These are phyloP conservation scores for Pythium sukuiense DNA, from an alignment of 352 stramenopile genomes.

Conservation along the genomic window DNA sequence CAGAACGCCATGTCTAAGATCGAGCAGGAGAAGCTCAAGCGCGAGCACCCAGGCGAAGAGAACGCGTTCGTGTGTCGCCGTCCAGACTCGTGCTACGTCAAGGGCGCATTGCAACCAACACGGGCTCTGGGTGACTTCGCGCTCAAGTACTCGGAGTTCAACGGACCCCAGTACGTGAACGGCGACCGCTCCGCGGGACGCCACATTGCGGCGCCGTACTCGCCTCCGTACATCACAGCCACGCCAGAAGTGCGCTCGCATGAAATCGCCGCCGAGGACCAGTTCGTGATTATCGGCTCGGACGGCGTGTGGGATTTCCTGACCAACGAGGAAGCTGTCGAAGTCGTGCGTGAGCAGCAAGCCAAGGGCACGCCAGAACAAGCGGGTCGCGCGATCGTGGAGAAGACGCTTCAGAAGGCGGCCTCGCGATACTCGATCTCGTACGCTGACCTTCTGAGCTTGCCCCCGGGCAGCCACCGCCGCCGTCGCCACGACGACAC, in stretches of 20 bases:
- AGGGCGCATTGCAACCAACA: slow-evolving; percentile 89
- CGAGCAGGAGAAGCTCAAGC: slow-evolving; percentile 86
- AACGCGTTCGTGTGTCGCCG: slow-evolving; percentile 92
- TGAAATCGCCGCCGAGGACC: slow-evolving; percentile 70
- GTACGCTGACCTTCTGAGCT: slow-evolving; percentile 76
- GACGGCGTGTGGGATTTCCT: slow-evolving; percentile 98
- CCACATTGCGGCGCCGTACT: slow-evolving; percentile 88
- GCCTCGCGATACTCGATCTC: slow-evolving; percentile 77
- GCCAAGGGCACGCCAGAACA: slow-evolving; percentile 65
- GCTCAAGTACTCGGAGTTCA: slow-evolving; percentile 94
- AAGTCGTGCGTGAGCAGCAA: slow-evolving; percentile 81
- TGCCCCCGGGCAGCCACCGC: slow-evolving; percentile 80
- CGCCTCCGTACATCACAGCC: slow-evolving; percentile 92
- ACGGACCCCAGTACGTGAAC: slow-evolving; percentile 76
- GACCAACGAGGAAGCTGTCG: slow-evolving; percentile 93
- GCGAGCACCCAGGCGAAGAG: slow-evolving; percentile 85
- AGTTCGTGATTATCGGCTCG: slow-evolving; percentile 97
- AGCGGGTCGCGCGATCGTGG: slow-evolving; percentile 73
- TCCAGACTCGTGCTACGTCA: slow-evolving; percentile 93
- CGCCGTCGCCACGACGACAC: slow-evolving; percentile 93
- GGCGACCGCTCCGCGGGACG: slow-evolving; percentile 82
- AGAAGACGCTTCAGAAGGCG: slow-evolving; percentile 76
- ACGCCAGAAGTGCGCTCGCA: slow-evolving; percentile 78
- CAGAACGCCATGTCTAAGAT: slow-evolving; percentile 90
- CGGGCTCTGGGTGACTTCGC: slow-evolving; percentile 92